A percentile compares a stretch with the other conserved stretches of the same genome.
These are phyloP conservation scores for Mortierella sp. DNA, from an alignment of 371 early-diverging fungal genomes.

Conservation along the genomic window DNA sequence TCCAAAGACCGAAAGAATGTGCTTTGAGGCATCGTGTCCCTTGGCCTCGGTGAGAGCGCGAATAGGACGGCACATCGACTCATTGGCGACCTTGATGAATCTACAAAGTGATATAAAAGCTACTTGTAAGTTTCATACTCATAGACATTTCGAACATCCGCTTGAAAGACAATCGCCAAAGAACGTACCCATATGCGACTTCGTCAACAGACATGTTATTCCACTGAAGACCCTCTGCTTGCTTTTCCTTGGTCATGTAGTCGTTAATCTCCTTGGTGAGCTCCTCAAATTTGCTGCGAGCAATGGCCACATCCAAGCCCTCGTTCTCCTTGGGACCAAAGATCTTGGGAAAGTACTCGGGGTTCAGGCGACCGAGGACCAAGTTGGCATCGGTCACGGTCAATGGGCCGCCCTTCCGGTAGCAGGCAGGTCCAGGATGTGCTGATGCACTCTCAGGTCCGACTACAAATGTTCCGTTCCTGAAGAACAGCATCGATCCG, in stretches of 20 bases:
- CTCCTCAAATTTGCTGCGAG: constrained; percentile 71
- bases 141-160: neutral
- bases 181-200: constrained; percentile 81
- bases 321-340: constrained; percentile 93
- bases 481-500: constrained; percentile 92
- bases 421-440: constrained; percentile 96
- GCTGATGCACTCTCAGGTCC: constrained; percentile 97
- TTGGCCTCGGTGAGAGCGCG: constrained; percentile 94
- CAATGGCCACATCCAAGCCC: constrained; percentile 80
- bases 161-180: neutral
- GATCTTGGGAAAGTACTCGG: constrained; percentile 93
- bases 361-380: constrained; percentile 88
- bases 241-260: constrained; percentile 55
- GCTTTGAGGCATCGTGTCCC: constrained; percentile 90
- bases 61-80: constrained; percentile 96
- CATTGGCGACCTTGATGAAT: constrained; percentile 95
- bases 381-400: constrained; percentile 97
- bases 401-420: constrained; percentile 93
- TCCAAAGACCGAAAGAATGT: constrained; percentile 94
- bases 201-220: constrained; percentile 79
- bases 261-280: constrained; percentile 78
- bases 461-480: constrained; percentile 94
- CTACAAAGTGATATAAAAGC: constrained; percentile 4
- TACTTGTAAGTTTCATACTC: neutral
- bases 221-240: constrained; percentile 45